These are phyloP conservation scores for Yamadazyma spencermartinsiae DNA, from an alignment of 1,139 yeast genomes.

Conservation along the genomic window DNA sequence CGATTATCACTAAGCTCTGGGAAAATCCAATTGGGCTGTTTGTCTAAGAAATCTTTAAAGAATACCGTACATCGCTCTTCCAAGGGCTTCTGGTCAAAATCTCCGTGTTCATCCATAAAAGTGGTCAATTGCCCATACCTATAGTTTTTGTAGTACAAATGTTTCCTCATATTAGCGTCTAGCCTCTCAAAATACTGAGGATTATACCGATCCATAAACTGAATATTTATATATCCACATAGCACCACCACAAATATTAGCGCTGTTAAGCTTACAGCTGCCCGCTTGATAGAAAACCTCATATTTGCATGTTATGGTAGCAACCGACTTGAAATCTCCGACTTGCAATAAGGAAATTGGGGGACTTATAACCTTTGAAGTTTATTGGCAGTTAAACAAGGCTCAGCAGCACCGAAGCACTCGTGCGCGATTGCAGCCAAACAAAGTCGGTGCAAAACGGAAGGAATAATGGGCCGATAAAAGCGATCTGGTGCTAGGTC, in stretches of 20 bases:
- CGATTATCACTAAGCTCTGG: conserved; percentile 15
- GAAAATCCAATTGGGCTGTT: conserved; percentile 29
- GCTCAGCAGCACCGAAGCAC: conserved; percentile 3
- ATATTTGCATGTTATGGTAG: not conserved
- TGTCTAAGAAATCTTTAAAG: conserved; percentile 23
- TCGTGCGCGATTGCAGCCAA: conserved; percentile 1
- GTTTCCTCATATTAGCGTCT: conserved; percentile 21
- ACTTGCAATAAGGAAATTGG: conserved; percentile 1
- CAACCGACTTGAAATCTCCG: too few relatives aligned
- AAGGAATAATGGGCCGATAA: too few relatives aligned
- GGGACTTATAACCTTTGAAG: not conserved
- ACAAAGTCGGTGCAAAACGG: not conserved
- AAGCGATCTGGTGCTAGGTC: too few relatives aligned
- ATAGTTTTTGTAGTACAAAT: conserved; percentile 34
- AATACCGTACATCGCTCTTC: conserved; percentile 29
- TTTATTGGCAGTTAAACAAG: too few relatives aligned
- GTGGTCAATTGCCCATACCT: conserved; percentile 24
- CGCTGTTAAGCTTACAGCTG: conserved; percentile 5
- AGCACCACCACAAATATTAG: conserved; percentile 6
- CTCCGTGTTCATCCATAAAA: conserved; percentile 16
- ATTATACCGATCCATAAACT: conserved; percentile 5
- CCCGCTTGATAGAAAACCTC: conserved; percentile 8
- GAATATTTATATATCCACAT: conserved; percentile 5
- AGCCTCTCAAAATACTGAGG: conserved; percentile 5
- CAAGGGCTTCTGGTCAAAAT: conserved; percentile 11